Base-by-base conservation (phyloP, 2,329 filamentous ascomycete species). In the Claviceps capensis region DNA sequence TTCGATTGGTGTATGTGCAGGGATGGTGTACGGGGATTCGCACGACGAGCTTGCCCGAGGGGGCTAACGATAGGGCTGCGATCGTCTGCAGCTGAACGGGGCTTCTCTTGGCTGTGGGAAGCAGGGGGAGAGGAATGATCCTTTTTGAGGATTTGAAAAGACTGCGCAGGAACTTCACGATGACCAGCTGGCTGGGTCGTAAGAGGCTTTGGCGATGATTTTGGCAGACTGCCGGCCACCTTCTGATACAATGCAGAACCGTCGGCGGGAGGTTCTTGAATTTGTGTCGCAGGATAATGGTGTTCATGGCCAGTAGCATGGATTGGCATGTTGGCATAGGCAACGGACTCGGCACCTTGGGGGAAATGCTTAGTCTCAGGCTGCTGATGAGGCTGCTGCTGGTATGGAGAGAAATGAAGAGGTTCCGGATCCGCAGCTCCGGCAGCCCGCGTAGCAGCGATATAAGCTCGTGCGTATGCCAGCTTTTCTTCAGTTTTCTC, bases 91-190 rank as follows among this genome's bases (percentile, higher is more conserved):
- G 66, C 63, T 50, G 66, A 58, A 23, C 61, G 67, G 55, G 69
- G 69, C 52, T 68, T 67, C 8, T 74, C 73, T 41, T 59, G 63
- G 19, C 63, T 62, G 51, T 66, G 63, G 2, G 68, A 67, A 45
- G 62, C 63, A 49, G 66, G 61, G 37, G 72, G 68, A 53, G 71
- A 68, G 55, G 62, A 52, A 50, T 65, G 64, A 17, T 69, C 68
- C 64, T 78, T 79, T 64, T 77, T 77, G 26, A 77, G 62, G 52
- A 76, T 72, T 58, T 77, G 73, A 53, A 74, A 69, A 44, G 67
- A 50, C n/a, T 65, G 61, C 22, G 68, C 63, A 49, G 63, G 62
- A 11, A 34, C 30, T 26, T 66, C 62, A 60, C 57, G 34, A 47
- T 58, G 34, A 47, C 53, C 7, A 40, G 38, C 52, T 53, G 22